A percentile compares a stretch with the other conserved stretches of the same genome.
Evolutionary conservation across 371 early-diverging fungal genomes (phyloP).

Genomic region (Mucor piriformis): DNA sequence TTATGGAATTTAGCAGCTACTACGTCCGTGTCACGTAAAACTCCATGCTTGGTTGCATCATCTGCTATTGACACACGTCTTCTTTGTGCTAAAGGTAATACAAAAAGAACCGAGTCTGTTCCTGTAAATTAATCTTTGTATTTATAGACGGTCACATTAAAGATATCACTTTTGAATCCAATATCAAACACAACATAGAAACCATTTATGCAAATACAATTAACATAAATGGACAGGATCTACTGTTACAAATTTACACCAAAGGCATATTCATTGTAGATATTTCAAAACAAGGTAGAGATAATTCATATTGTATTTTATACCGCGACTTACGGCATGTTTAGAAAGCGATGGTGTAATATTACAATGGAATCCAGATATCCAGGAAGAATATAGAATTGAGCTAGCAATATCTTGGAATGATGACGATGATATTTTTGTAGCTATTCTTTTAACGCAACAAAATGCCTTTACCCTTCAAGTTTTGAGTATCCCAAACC

Average conservation of each 20-base stretch:
- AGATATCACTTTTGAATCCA: constrained; percentile 15
- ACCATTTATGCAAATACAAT: constrained; percentile 19
- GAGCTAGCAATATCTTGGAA: constrained; percentile 21
- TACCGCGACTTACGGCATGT: background rate
- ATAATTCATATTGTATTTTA: background rate
- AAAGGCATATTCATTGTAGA: constrained; percentile 9
- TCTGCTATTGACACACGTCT: constrained; percentile 17
- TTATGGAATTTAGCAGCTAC: constrained; percentile 11
- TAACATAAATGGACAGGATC: background rate
- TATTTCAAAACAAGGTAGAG: constrained; percentile 4
- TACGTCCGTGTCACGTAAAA: background rate
- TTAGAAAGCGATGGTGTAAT: background rate
- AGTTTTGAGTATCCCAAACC: background rate
- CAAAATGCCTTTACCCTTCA: constrained; percentile 1
- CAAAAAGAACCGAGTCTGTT: background rate
- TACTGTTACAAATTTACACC: constrained; percentile 20
- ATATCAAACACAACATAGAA: background rate
- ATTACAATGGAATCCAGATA: background rate
- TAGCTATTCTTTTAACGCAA: constrained; percentile 7
- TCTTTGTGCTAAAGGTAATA: constrained; percentile 13
- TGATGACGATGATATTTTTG: background rate
- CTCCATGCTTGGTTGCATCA: constrained; percentile 13
- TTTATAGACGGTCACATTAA: constrained; percentile 18
- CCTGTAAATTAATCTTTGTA: background rate
- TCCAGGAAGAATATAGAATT: background rate